phyloP scores from a whole-genome alignment of 2,329 filamentous ascomycete genomes.

The Cordyceps militaris region DNA sequence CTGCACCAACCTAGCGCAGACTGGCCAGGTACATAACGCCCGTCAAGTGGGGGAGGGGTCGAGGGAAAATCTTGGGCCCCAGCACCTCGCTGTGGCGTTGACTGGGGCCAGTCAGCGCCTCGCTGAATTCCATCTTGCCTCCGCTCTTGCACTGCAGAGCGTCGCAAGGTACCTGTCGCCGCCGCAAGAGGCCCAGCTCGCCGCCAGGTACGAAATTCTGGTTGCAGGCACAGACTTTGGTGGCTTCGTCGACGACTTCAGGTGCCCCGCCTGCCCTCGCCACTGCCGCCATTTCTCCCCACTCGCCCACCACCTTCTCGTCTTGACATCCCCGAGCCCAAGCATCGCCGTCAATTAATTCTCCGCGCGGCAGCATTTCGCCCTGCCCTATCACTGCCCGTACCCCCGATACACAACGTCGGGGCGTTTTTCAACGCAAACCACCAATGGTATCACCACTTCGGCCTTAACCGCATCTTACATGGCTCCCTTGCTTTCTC shows the following conservation, averaged over 20 bases:
- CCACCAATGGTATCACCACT: neutral
- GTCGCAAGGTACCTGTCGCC: neutral
- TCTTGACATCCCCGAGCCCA: neutral
- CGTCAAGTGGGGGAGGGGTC: slow-evolving; percentile 7
- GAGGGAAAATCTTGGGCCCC: slow-evolving; percentile 3
- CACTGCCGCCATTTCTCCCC: slow-evolving; percentile 28
- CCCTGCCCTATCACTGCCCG: neutral
- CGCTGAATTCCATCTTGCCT: neutral
- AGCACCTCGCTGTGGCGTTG: neutral
- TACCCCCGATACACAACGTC: neutral
- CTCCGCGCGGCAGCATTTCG: neutral
- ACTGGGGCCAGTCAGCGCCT: neutral
- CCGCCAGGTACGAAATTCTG: neutral
- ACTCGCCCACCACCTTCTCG: neutral
- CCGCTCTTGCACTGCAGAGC: neutral
- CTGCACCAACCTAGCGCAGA: slow-evolving; percentile 27
- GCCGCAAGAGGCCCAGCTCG: neutral
- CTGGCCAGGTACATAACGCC: slow-evolving; percentile 29
- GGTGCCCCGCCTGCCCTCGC: neutral
- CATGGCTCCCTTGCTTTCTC: neutral
- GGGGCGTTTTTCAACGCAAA: neutral
- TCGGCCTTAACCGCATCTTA: neutral
- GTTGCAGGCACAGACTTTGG: neutral
- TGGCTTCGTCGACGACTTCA: neutral
- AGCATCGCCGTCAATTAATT: neutral